These are phyloP conservation scores for Trypanosomatidae sp. DNA, from an alignment of 208 protist genomes.

Conservation along the genomic window DNA sequence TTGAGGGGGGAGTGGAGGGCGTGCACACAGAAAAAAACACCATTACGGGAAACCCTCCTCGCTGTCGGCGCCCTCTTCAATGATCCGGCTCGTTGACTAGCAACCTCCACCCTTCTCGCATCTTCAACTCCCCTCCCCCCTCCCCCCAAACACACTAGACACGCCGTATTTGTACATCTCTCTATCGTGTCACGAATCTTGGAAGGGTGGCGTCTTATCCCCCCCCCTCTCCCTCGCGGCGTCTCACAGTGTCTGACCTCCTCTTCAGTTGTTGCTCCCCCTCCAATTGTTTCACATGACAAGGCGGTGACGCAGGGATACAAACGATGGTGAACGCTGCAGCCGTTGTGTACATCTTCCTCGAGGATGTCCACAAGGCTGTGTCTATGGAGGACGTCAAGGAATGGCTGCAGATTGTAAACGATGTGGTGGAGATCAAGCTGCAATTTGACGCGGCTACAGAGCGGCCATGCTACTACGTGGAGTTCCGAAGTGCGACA, in stretches of 20 bases:
- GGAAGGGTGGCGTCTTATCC: too few relatives aligned
- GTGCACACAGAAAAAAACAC: not conserved
- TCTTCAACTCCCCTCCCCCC: not conserved
- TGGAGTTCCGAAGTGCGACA: slow-evolving; percentile 42
- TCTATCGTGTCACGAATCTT: not conserved
- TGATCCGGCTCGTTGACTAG: not conserved
- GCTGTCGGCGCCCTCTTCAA: not conserved
- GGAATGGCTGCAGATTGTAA: slow-evolving; percentile 75
- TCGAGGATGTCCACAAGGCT: slow-evolving; percentile 34
- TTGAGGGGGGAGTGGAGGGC: not conserved
- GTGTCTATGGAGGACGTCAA: slow-evolving; percentile 62
- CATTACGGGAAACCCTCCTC: not conserved
- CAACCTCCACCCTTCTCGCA: not conserved
- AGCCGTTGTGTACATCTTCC: slow-evolving; percentile 56
- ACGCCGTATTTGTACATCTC: not conserved
- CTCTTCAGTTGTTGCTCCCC: slow-evolving; percentile 7
- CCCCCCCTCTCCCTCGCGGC: not conserved
- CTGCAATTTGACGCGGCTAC: slow-evolving; percentile 66
- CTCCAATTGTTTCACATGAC: not conserved
- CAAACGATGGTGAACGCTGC: slow-evolving; percentile 24
- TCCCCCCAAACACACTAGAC: not conserved
- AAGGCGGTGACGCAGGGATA: not conserved
- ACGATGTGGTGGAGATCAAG: slow-evolving; percentile 65
- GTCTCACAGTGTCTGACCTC: not conserved
- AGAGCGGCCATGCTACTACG: slow-evolving; percentile 50